phyloP scores from a whole-genome alignment of 176 grass and related monocot genomes.

The Oryza brachyantha region DNA sequence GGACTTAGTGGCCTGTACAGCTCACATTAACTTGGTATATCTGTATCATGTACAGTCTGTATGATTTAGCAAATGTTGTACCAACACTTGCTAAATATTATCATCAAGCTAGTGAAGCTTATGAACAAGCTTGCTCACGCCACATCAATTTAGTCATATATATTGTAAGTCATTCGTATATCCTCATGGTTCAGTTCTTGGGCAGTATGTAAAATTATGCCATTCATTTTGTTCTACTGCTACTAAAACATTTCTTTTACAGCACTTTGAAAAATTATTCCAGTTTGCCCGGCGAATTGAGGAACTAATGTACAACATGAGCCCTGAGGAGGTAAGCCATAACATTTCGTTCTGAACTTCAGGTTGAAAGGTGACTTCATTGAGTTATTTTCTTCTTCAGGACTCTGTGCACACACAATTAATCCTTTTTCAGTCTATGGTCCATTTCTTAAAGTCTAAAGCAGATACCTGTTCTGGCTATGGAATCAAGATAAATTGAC shows the following conservation, averaged over 20 bases:
- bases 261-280: conserved; percentile 93
- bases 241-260: conserved; percentile 27
- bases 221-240: background rate
- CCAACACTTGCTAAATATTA: conserved; percentile 94
- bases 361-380: conserved; percentile 7
- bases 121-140: conserved; percentile 86
- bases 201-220: background rate
- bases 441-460: background rate
- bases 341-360: background rate
- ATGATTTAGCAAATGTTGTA: conserved; percentile 92
- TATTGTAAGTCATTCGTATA: conserved; percentile 58
- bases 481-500: background rate
- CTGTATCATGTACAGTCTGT: conserved; percentile 47
- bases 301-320: conserved; percentile 78
- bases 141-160: conserved; percentile 99
- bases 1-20: background rate
- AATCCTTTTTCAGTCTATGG: background rate
- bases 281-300: conserved; percentile 83
- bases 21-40: conserved; percentile 5
- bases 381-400: background rate
- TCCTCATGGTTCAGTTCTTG: conserved; percentile 15
- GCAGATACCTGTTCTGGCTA: background rate
- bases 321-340: conserved; percentile 64
- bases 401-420: background rate
- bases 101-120: conserved; percentile 96